Conservation (phyloP, 345 rosid genomes). For the Anacardium occidentale region DNA sequence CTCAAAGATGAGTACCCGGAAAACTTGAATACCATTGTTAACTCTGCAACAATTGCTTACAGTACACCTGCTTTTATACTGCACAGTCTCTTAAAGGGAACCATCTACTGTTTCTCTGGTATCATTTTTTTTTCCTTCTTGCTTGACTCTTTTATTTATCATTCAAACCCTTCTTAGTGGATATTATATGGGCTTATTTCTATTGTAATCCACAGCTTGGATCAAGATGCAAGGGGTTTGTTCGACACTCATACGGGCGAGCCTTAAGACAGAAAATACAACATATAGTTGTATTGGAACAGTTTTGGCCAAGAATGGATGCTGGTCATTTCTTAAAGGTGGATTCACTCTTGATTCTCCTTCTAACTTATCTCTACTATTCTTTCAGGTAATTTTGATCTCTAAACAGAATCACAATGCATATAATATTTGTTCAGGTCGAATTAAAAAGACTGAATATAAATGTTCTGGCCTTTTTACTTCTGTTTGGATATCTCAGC, state of each 20-base stretch:
- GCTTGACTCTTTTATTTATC: background rate
- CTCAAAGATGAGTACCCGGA: slow-evolving; percentile 33
- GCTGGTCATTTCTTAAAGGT: slow-evolving; percentile 98
- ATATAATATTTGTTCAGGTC: background rate
- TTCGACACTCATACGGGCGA: slow-evolving; percentile 56
- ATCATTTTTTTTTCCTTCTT: slow-evolving; percentile 14
- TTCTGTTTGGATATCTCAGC: slow-evolving; percentile 30
- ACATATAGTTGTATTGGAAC: slow-evolving; percentile 58
- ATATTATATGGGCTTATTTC: background rate
- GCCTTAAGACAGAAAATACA: slow-evolving; percentile 47
- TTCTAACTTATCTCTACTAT: slow-evolving; percentile 42
- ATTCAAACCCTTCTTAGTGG: background rate
- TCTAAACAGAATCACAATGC: background rate
- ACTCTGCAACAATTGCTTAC: slow-evolving; percentile 14
- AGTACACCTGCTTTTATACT: slow-evolving; percentile 52
- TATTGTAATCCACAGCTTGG: slow-evolving; percentile 47
- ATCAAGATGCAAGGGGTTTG: slow-evolving; percentile 54
- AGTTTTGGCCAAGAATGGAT: slow-evolving; percentile 57
- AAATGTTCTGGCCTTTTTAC: background rate
- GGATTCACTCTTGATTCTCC: slow-evolving; percentile 65
- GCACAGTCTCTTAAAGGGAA: slow-evolving; percentile 50
- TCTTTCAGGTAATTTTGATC: slow-evolving; percentile 46
- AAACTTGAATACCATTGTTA: background rate
- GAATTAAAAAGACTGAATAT: background rate
- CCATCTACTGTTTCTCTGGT: slow-evolving; percentile 75